A percentile compares a stretch with the other conserved stretches of the same genome.
Evolutionary conservation across 805 yeast species (phyloP).

Genomic region (Nakazawaea sp.): DNA sequence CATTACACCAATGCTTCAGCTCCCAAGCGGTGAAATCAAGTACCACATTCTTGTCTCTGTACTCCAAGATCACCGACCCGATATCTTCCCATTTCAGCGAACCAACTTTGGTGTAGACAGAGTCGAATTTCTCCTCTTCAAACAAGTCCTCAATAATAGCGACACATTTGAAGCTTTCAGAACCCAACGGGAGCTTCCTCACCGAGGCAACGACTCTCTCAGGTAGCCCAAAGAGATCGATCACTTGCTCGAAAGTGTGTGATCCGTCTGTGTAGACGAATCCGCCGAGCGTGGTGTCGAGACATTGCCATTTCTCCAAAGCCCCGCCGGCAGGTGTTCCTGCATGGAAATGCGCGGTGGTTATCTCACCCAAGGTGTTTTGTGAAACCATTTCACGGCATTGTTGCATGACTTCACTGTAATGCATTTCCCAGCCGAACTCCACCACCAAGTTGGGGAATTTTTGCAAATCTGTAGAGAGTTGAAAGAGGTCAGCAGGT

Average conservation of each 20-base stretch:
- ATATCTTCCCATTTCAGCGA: constrained; percentile 7
- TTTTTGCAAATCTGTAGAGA: background rate
- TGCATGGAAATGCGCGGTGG: constrained; percentile 8
- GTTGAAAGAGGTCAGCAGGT: constrained; percentile 1
- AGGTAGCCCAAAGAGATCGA: constrained; percentile 8
- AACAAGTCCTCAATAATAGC: constrained; percentile 3
- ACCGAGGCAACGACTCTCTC: constrained; percentile 6
- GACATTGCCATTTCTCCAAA: constrained; percentile 9
- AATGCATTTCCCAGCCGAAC: constrained; percentile 11
- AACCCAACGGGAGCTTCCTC: constrained; percentile 4
- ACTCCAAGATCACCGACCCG: constrained; percentile 10
- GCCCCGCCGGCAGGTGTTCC: constrained; percentile 10
- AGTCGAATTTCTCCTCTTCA: background rate
- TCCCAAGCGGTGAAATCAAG: constrained; percentile 10
- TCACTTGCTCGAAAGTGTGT: constrained; percentile 9
- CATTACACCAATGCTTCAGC: constrained; percentile 8
- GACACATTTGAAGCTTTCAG: constrained; percentile 4
- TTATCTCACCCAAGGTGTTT: constrained; percentile 4
- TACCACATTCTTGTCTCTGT: constrained; percentile 6
- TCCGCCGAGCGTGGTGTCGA: constrained; percentile 7
- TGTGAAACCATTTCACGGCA: background rate
- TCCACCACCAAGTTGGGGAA: constrained; percentile 7
- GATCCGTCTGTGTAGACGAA: constrained; percentile 8
- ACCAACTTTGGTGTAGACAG: constrained; percentile 5
- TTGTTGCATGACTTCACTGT: constrained; percentile 7